Evolutionary conservation across 164 flowering plant genomes (phyloP), one percentile per base, ranked within the genome.

Genomic region (Warburgia ugandensis): DNA sequence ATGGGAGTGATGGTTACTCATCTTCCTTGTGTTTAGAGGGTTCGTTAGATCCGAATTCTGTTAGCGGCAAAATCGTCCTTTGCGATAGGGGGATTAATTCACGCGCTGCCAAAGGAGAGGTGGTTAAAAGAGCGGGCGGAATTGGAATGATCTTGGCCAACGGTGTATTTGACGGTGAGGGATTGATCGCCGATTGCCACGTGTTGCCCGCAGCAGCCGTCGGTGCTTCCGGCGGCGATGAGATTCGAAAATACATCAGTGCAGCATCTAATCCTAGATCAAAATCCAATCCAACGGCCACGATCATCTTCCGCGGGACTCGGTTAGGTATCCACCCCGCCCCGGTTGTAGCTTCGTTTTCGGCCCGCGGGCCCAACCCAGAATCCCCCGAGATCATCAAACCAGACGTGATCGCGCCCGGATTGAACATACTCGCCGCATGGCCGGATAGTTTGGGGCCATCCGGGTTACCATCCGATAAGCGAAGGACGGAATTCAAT

Each of bases 391-490:
- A 89, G 26, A 81, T 94, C 7, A 29, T 94, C 45, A 94, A 94
- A 58, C 99, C 99, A 0, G 99, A 94, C 37, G 70, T 89, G 29
- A 77, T 94, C 38, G 99, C 99, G 0, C 99, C 99, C 2, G 99
- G 99, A 0, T 44, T 94, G 65, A 86, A 94, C 66, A 89, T 94
- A 8, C 81, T 94, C 0, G 99, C 97, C 0, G 95, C 99, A 5
- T 92, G 99, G 99, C 86, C 99, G 2, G 95, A 82, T 37, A 36
- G 52, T 1, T 68, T 84, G 2, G 94, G 89, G 1, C 96, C 99
- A 0, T 72, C 95, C 1, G 94, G 95, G 1, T 45, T 84, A 8
- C 58, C 77, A 0, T 55, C 77, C 0, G 96, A 92, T 44, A 73
- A 74, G 16, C 71, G 96, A 0, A 55, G 61, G 11, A 83, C 90